These are phyloP conservation scores for Blastomyces gilchristii DNA, from an alignment of 2,329 filamentous ascomycete genomes.

Conservation along the genomic window DNA sequence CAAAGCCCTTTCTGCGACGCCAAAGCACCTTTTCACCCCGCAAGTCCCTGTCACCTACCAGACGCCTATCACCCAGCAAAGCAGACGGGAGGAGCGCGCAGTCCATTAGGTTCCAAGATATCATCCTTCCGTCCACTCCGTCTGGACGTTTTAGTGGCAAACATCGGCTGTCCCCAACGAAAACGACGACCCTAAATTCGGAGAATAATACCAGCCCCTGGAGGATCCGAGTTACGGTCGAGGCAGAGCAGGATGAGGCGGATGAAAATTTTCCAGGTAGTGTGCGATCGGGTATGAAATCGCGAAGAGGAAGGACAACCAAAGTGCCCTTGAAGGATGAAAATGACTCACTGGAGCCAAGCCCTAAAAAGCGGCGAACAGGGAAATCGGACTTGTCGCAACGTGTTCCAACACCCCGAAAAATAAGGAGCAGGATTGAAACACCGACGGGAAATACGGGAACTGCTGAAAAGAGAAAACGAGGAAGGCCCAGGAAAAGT, in stretches of 20 bases:
- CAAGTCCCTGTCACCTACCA: conserved; percentile 27
- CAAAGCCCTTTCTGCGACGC: conserved; percentile 30
- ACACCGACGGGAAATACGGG: conserved; percentile 21
- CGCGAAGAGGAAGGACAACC: conserved; percentile 24
- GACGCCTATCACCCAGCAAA: conserved; percentile 17
- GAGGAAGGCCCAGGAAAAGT: conserved; percentile 32
- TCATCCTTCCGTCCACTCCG: conserved; percentile 33
- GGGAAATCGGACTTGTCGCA: conserved; percentile 31
- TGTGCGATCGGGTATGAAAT: background rate
- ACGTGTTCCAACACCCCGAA: conserved; percentile 29
- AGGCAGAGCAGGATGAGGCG: conserved; percentile 37
- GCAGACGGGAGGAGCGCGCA: conserved; percentile 25
- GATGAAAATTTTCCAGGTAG: conserved; percentile 20
- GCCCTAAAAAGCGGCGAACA: conserved; percentile 33
- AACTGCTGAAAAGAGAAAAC: conserved; percentile 26
- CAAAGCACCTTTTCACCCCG: conserved; percentile 33
- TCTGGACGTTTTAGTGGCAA: conserved; percentile 19
- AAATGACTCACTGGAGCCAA: conserved; percentile 23
- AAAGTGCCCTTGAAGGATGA: conserved; percentile 36
- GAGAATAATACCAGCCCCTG: conserved; percentile 39
- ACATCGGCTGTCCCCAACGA: conserved; percentile 28
- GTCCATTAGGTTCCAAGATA: conserved; percentile 34
- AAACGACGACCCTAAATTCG: conserved; percentile 23
- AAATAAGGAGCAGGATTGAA: conserved; percentile 15
- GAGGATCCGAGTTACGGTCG: conserved; percentile 40